Conservation (phyloP, 805 yeast genomes). For the Tetrapisispora namnaoensis region DNA sequence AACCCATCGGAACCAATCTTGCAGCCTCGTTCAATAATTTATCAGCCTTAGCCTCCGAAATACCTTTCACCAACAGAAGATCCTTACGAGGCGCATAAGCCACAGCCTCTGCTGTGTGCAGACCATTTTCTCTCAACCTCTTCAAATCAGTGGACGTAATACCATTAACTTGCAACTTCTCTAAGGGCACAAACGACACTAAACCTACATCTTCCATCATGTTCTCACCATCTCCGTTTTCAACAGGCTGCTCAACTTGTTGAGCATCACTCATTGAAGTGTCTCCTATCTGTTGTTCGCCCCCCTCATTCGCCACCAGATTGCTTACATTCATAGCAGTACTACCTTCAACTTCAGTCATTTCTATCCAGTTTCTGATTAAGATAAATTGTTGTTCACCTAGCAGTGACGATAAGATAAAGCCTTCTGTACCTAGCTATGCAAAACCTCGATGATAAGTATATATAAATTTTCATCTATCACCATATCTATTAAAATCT, state of each 20-base stretch:
- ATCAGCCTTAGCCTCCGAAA: slow-evolving; percentile 92
- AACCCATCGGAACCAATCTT: slow-evolving; percentile 86
- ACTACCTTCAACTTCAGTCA: background rate
- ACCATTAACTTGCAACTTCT: slow-evolving; percentile 61
- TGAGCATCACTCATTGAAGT: background rate
- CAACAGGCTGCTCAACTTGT: background rate
- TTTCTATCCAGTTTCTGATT: background rate
- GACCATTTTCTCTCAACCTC: slow-evolving; percentile 74
- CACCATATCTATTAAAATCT: too few species aligned
- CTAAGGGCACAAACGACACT: slow-evolving; percentile 28
- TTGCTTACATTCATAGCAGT: background rate
- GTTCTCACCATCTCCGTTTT: slow-evolving; percentile 8
- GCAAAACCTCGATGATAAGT: too few species aligned
- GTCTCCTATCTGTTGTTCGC: background rate
- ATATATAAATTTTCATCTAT: too few species aligned
- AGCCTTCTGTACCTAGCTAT: too few species aligned
- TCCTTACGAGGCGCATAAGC: slow-evolving; percentile 88
- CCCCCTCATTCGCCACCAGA: background rate
- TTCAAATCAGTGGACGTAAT: slow-evolving; percentile 69
- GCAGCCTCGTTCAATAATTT: slow-evolving; percentile 73
- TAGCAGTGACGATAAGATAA: too few species aligned
- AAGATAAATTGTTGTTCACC: too few species aligned
- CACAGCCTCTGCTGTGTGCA: slow-evolving; percentile 81
- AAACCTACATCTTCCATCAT: slow-evolving; percentile 39
- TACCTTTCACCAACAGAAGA: slow-evolving; percentile 73